Conservation (phyloP, 768 basidiomycete genomes). For the Phanerodontia chrysosporium region DNA sequence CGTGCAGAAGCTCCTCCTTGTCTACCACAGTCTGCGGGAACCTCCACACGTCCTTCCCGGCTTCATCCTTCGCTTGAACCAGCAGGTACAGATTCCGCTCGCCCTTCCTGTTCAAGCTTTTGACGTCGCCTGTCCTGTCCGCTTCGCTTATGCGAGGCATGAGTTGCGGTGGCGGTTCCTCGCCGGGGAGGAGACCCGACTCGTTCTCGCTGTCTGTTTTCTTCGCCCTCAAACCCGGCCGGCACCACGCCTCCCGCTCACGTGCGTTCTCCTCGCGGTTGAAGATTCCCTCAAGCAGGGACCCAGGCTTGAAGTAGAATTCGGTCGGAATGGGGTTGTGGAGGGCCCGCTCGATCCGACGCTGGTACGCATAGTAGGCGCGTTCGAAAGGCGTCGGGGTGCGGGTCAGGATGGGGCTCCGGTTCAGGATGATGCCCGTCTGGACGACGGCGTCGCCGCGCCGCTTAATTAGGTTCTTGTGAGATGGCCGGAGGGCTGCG, state of each 20-base stretch:
- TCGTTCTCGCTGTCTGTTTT: conserved; percentile 12
- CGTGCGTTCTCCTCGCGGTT: conserved; percentile 68
- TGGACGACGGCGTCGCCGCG: conserved; percentile 38
- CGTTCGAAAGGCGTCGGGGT: conserved; percentile 70
- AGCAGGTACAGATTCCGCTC: conserved; percentile 89
- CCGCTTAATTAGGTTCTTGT: conserved; percentile 22
- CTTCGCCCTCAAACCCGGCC: background rate
- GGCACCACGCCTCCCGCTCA: conserved; percentile 72
- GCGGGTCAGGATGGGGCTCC: conserved; percentile 71
- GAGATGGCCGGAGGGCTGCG: background rate
- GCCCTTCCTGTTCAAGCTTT: conserved; percentile 76
- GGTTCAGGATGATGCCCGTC: conserved; percentile 71
- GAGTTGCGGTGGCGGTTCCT: conserved; percentile 60
- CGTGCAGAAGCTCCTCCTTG: conserved; percentile 70
- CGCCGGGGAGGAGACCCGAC: conserved; percentile 18
- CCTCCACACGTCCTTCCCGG: conserved; percentile 61
- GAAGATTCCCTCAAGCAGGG: conserved; percentile 78
- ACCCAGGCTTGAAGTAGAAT: conserved; percentile 93
- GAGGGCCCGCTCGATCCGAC: conserved; percentile 76
- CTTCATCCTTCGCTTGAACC: conserved; percentile 45
- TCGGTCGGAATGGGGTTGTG: conserved; percentile 85
- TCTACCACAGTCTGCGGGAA: conserved; percentile 70
- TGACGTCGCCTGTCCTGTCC: conserved; percentile 56
- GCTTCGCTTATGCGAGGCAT: conserved; percentile 58
- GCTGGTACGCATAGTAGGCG: conserved; percentile 81